Base-by-base conservation (phyloP, 129 eudicot species). In the Flaveria robusta region DNA sequence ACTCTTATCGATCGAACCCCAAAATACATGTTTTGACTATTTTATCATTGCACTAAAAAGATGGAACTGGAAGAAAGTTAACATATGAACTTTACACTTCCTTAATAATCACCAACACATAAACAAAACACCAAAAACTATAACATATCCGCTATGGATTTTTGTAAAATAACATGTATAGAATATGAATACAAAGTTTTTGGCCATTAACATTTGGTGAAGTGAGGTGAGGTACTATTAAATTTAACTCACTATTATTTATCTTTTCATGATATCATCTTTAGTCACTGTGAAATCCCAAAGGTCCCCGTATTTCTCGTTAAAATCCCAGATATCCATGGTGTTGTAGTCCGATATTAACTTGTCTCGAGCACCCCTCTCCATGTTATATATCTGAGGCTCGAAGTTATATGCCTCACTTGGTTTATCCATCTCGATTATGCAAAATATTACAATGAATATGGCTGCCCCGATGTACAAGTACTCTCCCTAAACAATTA, bases 241-340 rank as follows among this genome's bases (percentile, higher is more conserved):
- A 29, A 42, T 41, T 20, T 34, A 0, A 34, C 39, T 34, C 39
- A 22, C 6, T 18, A 4, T 26, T 15, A 43, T 58, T 74, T 79
- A 88, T 83, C 98, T 88, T 74, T 82, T 90, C 83, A 77, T 73
- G 12, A 93, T 90, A 62, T 90, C 92, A 19, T 90, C 91, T 9
- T 85, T 85, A 51, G 79, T 88, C 15, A 90, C 83, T 0, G 98
- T 93, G 83, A 93, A 93, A 87, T 93, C 98, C 97, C 98, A 93
- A 14, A 93, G 85, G n/a, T 93, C 98, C 9, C 98, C 98, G 10
- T 93, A 93, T 74, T 90, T 93, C 85, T 93, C 96, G 51, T 93
- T 93, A 73, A 93, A 93, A 52, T 92, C 98, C 98, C 98, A 93
- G 2, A 90, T 90, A 82, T 85, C 92, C 97, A 93, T 93, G 66